phyloP scores from a whole-genome alignment of 192 early-diverging fungal species.

The Coemansia sp. region DNA sequence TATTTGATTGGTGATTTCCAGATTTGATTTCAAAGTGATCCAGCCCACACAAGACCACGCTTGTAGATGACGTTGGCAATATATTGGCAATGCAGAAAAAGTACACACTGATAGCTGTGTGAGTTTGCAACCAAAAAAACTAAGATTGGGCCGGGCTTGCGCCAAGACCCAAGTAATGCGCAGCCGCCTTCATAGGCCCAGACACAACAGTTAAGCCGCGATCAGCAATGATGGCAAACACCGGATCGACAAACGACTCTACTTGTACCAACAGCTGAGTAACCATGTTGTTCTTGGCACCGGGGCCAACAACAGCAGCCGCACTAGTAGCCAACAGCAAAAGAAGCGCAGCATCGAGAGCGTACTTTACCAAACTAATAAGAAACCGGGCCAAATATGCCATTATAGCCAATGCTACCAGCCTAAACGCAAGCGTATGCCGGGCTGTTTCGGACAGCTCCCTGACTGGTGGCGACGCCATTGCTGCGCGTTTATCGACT shows the following conservation, averaged over 20 bases:
- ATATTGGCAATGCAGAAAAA: background rate
- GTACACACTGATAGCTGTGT: background rate
- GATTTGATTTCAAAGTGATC: too few relatives aligned
- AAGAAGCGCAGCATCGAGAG: slow-evolving; percentile 31
- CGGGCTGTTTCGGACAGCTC: slow-evolving; percentile 9
- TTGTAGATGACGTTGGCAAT: too few relatives aligned
- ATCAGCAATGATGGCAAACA: slow-evolving; percentile 31
- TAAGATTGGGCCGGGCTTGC: slow-evolving; percentile 19
- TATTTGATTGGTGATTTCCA: too few relatives aligned
- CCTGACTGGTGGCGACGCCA: background rate
- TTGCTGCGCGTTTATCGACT: background rate
- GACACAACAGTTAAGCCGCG: slow-evolving; percentile 18
- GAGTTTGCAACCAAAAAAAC: background rate
- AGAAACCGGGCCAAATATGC: slow-evolving; percentile 21
- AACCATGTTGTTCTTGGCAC: slow-evolving; percentile 28
- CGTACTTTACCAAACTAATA: slow-evolving; percentile 31
- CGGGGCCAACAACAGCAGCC: slow-evolving; percentile 30
- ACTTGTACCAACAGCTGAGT: slow-evolving; percentile 29
- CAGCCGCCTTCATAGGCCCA: slow-evolving; percentile 20
- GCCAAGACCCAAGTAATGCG: slow-evolving; percentile 23
- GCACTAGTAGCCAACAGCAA: slow-evolving; percentile 21
- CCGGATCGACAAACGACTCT: slow-evolving; percentile 38
- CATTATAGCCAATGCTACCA: slow-evolving; percentile 23
- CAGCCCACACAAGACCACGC: too few relatives aligned
- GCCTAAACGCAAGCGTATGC: slow-evolving; percentile 32